Conservation (phyloP, 768 basidiomycete species). For the Tylopilus felleus region DNA sequence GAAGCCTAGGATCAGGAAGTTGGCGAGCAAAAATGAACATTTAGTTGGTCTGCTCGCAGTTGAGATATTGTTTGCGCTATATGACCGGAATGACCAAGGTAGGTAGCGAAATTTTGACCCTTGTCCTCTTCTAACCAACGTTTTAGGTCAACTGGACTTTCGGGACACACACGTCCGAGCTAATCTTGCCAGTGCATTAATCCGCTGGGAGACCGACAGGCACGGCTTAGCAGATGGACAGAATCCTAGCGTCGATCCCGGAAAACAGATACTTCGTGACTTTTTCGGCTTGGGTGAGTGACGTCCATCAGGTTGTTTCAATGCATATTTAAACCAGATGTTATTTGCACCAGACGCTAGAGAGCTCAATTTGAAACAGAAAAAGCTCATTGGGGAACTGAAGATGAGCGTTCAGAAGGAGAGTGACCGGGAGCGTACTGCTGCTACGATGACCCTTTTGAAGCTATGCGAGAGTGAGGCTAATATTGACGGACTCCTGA, state of each 20-base stretch:
- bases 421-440: slow-evolving; percentile 15
- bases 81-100: slow-evolving; percentile 4
- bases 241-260: not conserved
- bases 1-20: slow-evolving; percentile 11
- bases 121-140: not conserved
- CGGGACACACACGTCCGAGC: slow-evolving; percentile 6
- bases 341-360: slow-evolving; percentile 1
- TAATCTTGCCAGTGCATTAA: slow-evolving; percentile 17
- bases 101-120: not conserved
- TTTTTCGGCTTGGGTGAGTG: slow-evolving; percentile 21
- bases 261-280: slow-evolving; percentile 1
- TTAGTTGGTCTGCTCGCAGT: slow-evolving; percentile 20
- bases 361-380: not conserved
- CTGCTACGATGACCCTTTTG: slow-evolving; percentile 19
- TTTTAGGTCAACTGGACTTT: slow-evolving; percentile 10
- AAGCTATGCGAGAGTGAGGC: slow-evolving; percentile 17
- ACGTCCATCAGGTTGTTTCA: not conserved
- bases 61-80: slow-evolving; percentile 16
- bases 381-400: slow-evolving; percentile 13
- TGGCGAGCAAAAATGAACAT: slow-evolving; percentile 8
- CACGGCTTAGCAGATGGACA: not conserved
- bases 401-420: not conserved
- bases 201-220: not conserved
- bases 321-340: not conserved
- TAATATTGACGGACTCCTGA: not conserved